Percentiles rank a stretch among this genome's conserved stretches.
Evolutionary conservation across 2,329 filamentous ascomycete species (phyloP).

Genomic region (Penicillium sp.): DNA sequence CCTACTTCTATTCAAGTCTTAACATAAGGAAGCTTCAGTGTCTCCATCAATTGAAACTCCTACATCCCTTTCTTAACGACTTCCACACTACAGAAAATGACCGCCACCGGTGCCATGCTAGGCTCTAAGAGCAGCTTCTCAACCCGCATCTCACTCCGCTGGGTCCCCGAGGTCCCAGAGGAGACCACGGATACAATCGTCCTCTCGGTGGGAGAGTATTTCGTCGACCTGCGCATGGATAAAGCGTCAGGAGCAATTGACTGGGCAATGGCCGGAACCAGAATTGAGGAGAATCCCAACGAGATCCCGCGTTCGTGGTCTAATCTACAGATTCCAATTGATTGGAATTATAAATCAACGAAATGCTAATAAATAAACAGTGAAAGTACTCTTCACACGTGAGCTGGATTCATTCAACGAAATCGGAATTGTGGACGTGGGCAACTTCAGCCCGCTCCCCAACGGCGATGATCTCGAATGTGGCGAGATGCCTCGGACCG

Average conservation of each 20-base stretch:
- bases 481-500: slow-evolving; percentile 40
- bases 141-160: slow-evolving; percentile 19
- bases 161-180: slow-evolving; percentile 14
- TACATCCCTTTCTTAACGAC: not conserved
- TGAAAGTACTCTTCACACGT: slow-evolving; percentile 39
- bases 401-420: slow-evolving; percentile 39
- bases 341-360: not conserved
- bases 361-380: slow-evolving; percentile 12
- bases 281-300: slow-evolving; percentile 13
- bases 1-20: not conserved
- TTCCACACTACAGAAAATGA: slow-evolving; percentile 2
- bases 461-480: slow-evolving; percentile 44
- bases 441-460: slow-evolving; percentile 37
- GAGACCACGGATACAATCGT: slow-evolving; percentile 19
- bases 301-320: slow-evolving; percentile 4
- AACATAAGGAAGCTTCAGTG: not conserved
- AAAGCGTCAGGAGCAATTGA: slow-evolving; percentile 15
- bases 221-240: slow-evolving; percentile 18
- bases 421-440: slow-evolving; percentile 36
- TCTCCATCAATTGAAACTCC: not conserved
- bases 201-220: slow-evolving; percentile 16
- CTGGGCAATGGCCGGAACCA: slow-evolving; percentile 21
- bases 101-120: slow-evolving; percentile 8
- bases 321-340: not conserved
- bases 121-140: slow-evolving; percentile 16